phyloP scores from a whole-genome alignment of 176 grass and related monocot genomes.

The Panicum miliaceum region DNA sequence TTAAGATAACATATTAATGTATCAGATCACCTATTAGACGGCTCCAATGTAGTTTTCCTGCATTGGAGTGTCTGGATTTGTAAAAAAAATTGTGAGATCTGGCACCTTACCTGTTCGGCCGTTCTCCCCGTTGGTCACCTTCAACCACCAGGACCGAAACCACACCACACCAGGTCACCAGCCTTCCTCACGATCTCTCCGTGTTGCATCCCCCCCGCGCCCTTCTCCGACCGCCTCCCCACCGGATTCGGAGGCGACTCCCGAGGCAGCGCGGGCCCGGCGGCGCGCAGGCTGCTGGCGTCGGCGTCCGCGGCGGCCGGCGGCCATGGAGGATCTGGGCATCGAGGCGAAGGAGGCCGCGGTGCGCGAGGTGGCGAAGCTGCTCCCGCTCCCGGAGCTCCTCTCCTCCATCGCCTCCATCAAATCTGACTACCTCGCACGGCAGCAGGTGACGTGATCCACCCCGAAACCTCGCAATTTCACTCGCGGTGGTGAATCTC shows the following conservation, averaged over 20 bases:
- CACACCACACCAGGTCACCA: conserved; percentile 3
- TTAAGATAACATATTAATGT: too few species aligned
- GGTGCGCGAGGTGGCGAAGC: conserved; percentile 98
- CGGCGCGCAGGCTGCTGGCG: conserved; percentile 19
- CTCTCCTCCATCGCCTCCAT: conserved; percentile 89
- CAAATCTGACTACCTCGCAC: conserved; percentile 91
- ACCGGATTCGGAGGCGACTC: conserved; percentile 31
- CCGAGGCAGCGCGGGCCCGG: conserved; percentile 10
- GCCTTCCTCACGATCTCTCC: conserved; percentile 33
- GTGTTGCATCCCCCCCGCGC: conserved; percentile 9
- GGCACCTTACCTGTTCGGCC: not conserved
- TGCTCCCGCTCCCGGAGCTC: conserved; percentile 85
- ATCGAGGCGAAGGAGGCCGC: conserved; percentile 95
- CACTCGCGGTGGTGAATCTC: not conserved
- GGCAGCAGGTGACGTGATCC: conserved; percentile 78
- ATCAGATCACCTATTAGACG: too few species aligned
- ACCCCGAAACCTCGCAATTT: conserved; percentile 15
- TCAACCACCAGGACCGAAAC: conserved; percentile 28
- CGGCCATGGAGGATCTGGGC: conserved; percentile 94
- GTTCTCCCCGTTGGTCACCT: not conserved
- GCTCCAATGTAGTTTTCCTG: too few species aligned
- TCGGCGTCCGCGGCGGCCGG: conserved; percentile 7
- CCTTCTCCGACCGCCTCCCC: not conserved
- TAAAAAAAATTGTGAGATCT: conserved; percentile 21
- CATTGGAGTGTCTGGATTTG: not conserved